Conservation (phyloP, 495 filamentous ascomycete species). For the Cudoniella acicularis region DNA sequence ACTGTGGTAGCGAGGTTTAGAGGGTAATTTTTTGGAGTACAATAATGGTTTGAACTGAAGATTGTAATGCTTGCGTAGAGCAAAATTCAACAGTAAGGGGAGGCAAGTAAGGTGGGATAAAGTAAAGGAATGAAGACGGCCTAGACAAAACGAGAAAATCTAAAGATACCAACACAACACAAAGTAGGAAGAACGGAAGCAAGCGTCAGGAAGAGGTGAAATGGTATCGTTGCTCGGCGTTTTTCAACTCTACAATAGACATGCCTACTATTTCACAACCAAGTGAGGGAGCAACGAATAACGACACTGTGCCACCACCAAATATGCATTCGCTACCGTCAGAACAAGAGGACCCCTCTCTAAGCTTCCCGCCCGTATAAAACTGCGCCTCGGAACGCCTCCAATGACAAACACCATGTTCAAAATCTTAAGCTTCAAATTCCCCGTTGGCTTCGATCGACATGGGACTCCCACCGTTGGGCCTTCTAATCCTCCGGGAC, state of each 20-base stretch:
- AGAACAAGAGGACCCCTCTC: not conserved
- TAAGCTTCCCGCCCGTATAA: not conserved
- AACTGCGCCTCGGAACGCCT: conserved; percentile 1
- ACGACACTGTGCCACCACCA: not conserved
- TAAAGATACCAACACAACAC: no score
- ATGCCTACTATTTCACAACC: no score
- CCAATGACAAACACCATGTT: conserved; percentile 8
- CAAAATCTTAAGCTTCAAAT: not conserved
- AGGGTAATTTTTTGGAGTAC: no score
- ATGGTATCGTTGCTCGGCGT: not conserved
- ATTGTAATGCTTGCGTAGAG: no score
- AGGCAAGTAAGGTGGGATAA: no score
- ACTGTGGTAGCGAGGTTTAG: no score
- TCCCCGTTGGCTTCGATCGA: conserved; percentile 46
- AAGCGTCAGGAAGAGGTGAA: not conserved
- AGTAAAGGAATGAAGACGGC: no score
- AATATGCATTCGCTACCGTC: not conserved
- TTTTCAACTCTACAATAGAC: not conserved
- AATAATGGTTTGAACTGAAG: no score
- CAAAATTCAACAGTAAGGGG: no score
- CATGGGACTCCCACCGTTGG: conserved; percentile 51
- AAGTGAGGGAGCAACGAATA: not conserved
- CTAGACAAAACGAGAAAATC: no score
- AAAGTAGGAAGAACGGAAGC: no score
- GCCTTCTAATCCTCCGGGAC: conserved; percentile 26